Evolutionary conservation across 768 basidiomycete genomes (phyloP).

Genomic region (Lactarius sanguifluus): DNA sequence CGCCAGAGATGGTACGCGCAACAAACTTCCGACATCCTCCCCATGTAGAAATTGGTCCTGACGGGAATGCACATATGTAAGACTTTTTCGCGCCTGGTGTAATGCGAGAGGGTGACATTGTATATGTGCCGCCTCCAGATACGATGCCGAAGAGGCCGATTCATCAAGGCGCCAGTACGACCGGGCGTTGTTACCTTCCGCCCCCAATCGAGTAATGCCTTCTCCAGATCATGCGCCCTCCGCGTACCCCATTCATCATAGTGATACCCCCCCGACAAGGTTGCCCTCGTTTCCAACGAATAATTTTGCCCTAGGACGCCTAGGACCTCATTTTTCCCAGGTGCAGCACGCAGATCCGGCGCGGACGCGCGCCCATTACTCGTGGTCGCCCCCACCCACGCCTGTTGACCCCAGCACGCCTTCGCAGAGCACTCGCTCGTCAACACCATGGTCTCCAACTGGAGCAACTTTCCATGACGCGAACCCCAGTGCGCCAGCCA

Average conservation of each 20-base stretch:
- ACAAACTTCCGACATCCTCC: conserved; percentile 85
- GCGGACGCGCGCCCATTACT: conserved; percentile 15
- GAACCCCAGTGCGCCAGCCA: background rate
- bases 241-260: conserved; percentile 20
- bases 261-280: conserved; percentile 5
- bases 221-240: conserved; percentile 19
- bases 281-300: conserved; percentile 3
- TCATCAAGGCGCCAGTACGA: conserved; percentile 28
- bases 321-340: conserved; percentile 14
- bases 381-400: conserved; percentile 21
- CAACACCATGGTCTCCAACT: conserved; percentile 7
- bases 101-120: conserved; percentile 4
- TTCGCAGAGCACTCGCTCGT: conserved; percentile 9
- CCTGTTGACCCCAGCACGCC: conserved; percentile 11
- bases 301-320: conserved; percentile 4
- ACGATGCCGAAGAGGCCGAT: conserved; percentile 31
- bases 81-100: conserved; percentile 7
- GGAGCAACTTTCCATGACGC: conserved; percentile 9
- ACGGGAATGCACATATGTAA: conserved; percentile 67
- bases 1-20: conserved; percentile 72
- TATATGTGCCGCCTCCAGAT: conserved; percentile 25
- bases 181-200: conserved; percentile 18
- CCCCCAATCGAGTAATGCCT: conserved; percentile 8
- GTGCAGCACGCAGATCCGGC: conserved; percentile 1
- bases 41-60: conserved; percentile 69